Base-by-base conservation (phyloP, 2,329 filamentous ascomycete genomes). In the Neopestalotiopsis sp. region DNA sequence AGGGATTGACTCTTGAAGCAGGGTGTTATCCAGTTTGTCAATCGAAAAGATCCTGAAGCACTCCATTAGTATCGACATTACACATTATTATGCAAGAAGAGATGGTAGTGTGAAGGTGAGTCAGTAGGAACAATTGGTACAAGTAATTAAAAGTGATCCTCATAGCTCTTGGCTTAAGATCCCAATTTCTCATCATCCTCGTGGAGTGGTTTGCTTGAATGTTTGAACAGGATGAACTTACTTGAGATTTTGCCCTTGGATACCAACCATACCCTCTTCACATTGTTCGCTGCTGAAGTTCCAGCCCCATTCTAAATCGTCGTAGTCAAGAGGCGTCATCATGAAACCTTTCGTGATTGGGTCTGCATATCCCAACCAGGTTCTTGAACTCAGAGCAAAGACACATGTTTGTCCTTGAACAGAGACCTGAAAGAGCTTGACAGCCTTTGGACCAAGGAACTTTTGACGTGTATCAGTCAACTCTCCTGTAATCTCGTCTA, bases 41-140 rank as follows among this genome's bases (percentile, higher is more conserved):
- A 97, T 92, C 0, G 93, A 93, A 79, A 98, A 98, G 70, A 98
- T 98, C 75, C 95, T 91, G 69, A 61, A 61, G 61, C 64, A 61
- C 65, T 71, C 72, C n/a, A 74, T 88, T 79, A 82, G 78, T 70
- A 75, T 67, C 20, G 73, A 68, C 63, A 53, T 32, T 17, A 59
- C 28, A 7, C 14, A 10, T 9, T 6, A 9, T 53, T 42, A 24
- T 49, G 17, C 49, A 57, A 65, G 38, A 45, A 45, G 67, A 53
- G 67, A 59, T 65, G 17, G 62, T 65, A 58, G 56, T 68, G 70
- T 68, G 71, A 71, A 68, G 58, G 77, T 81, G 80, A 83, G 80
- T 97, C 94, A 97, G 94, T 90, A 97, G 94, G 94, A 97, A 97
- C 94, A 97, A 97, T 97, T 97, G 94, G 91, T 87, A 86, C 85